Conservation (phyloP, 2,329 filamentous ascomycete genomes). For the Aspergillus pseudonomiae region DNA sequence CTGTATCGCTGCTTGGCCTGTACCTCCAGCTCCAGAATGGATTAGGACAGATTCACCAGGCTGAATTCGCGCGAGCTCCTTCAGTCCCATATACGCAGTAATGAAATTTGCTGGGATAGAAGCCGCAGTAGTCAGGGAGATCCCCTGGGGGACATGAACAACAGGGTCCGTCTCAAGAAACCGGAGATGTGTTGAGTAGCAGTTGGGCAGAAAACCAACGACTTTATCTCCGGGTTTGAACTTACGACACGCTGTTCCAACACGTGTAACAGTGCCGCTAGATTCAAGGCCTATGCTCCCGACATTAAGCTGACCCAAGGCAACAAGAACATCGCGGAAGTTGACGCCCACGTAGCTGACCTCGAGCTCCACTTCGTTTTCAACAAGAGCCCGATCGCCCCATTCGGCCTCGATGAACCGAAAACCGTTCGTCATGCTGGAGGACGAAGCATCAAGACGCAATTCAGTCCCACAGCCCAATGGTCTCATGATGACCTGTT, state of each 20-base stretch:
- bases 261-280: conserved; percentile 1
- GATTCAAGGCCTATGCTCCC: background rate
- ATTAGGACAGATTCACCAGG: conserved; percentile 26
- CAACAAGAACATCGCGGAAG: conserved; percentile 10
- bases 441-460: background rate
- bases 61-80: background rate
- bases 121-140: background rate
- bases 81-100: background rate
- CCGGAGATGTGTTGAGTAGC: background rate
- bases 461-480: background rate
- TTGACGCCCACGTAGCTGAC: conserved; percentile 9
- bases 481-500: background rate
- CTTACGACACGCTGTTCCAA: background rate
- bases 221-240: background rate
- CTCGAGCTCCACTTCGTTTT: conserved; percentile 2
- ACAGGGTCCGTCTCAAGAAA: background rate
- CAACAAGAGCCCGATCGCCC: background rate
- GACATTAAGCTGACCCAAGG: background rate
- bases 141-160: background rate
- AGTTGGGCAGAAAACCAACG: background rate
- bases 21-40: conserved; percentile 31
- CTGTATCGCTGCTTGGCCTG: conserved; percentile 33
- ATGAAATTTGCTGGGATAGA: background rate
- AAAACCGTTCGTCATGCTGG: background rate
- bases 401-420: background rate